These are phyloP conservation scores for Ogataea henricii DNA, from an alignment of 805 yeast genomes.

Conservation along the genomic window DNA sequence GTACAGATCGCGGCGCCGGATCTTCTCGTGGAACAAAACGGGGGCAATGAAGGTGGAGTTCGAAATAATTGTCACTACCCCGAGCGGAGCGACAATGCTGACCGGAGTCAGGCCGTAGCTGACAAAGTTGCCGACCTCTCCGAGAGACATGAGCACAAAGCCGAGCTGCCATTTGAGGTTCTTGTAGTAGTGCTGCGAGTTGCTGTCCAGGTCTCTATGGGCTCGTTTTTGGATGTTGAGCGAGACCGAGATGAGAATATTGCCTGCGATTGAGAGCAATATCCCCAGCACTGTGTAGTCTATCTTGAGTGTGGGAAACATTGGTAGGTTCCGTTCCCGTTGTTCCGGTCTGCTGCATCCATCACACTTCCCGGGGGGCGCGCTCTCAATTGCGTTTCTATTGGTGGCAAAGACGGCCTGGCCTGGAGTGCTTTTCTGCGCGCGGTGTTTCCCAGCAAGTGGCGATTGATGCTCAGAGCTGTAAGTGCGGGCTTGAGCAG, in stretches of 20 bases:
- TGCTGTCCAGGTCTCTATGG: slow-evolving; percentile 17
- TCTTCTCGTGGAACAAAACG: slow-evolving; percentile 42
- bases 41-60: slow-evolving; percentile 50
- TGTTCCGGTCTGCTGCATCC: background rate
- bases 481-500: too few relatives aligned
- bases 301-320: slow-evolving; percentile 5
- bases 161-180: slow-evolving; percentile 44
- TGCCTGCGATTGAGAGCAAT: slow-evolving; percentile 30
- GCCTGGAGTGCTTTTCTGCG: too few relatives aligned
- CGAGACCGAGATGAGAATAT: slow-evolving; percentile 30
- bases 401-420: too few relatives aligned
- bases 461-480: too few relatives aligned
- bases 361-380: slow-evolving; percentile 1
- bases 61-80: slow-evolving; percentile 50
- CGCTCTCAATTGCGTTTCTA: too few relatives aligned
- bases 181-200: slow-evolving; percentile 16
- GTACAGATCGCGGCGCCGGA: slow-evolving; percentile 35
- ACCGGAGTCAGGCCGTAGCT: slow-evolving; percentile 53
- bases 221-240: slow-evolving; percentile 34
- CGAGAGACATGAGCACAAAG: slow-evolving; percentile 41
- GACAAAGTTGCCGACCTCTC: slow-evolving; percentile 49
- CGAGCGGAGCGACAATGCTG: slow-evolving; percentile 49
- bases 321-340: background rate
- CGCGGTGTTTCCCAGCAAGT: too few relatives aligned
- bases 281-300: slow-evolving; percentile 25